phyloP scores from a whole-genome alignment of 2,329 filamentous ascomycete species.

The Paramyrothecium sp. region DNA sequence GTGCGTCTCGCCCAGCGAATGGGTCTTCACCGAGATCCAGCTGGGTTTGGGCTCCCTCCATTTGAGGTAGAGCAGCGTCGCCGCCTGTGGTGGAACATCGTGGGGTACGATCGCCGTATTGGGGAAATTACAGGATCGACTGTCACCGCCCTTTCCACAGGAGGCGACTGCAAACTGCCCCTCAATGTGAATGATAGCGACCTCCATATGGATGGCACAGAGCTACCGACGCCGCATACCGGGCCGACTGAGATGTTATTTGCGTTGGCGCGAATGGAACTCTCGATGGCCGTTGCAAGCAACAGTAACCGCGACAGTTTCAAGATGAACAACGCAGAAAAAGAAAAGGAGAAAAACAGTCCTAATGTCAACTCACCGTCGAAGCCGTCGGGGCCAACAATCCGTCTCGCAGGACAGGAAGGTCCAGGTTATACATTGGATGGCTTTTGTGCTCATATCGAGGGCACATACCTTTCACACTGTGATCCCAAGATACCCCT shows the following conservation, averaged over 20 bases:
- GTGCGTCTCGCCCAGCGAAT: conserved; percentile 67
- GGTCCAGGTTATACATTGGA: conserved; percentile 50
- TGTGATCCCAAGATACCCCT: conserved; percentile 59
- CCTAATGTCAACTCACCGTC: conserved; percentile 9
- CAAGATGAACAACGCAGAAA: conserved; percentile 20
- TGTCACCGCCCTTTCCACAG: conserved; percentile 53
- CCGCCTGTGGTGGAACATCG: conserved; percentile 71
- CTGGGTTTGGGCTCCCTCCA: conserved; percentile 46
- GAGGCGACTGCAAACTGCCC: conserved; percentile 54
- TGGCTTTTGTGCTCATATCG: conserved; percentile 53
- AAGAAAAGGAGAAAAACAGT: neutral
- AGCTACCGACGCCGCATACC: conserved; percentile 44
- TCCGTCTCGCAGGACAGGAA: conserved; percentile 49
- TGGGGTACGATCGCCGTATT: conserved; percentile 67
- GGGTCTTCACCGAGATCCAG: conserved; percentile 64
- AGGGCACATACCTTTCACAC: conserved; percentile 52
- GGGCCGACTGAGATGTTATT: conserved; percentile 62
- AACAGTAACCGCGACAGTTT: conserved; percentile 38
- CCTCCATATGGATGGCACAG: conserved; percentile 55
- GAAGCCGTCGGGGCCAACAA: conserved; percentile 29
- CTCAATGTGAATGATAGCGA: conserved; percentile 63
- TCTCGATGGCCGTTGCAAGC: conserved; percentile 52
- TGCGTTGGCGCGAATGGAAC: conserved; percentile 53
- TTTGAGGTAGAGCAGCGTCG: conserved; percentile 71
- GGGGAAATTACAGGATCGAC: conserved; percentile 63